Percentiles rank a stretch among this genome's conserved stretches.
Evolutionary conservation across 495 filamentous ascomycete genomes (phyloP).

Genomic region (Xylaria acuta): DNA sequence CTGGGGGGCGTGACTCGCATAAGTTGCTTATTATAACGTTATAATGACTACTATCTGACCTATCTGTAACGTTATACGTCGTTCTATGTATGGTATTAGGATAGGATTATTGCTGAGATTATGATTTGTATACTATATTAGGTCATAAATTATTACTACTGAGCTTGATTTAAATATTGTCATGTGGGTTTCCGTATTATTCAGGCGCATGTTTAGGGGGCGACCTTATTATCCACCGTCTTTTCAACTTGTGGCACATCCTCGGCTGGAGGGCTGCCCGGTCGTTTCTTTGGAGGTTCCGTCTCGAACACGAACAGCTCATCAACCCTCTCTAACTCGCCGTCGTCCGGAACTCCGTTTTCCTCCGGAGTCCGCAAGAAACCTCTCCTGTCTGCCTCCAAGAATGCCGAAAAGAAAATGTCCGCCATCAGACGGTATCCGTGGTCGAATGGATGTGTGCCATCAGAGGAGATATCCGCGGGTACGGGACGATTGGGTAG

Average conservation of each 20-base stretch:
- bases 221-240: background rate
- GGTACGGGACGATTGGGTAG: slow-evolving; percentile 32
- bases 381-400: slow-evolving; percentile 33
- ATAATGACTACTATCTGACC: too few relatives aligned
- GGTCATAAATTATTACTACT: too few relatives aligned
- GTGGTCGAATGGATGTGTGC: slow-evolving; percentile 46
- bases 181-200: background rate
- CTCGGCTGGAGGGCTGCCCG: background rate
- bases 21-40: too few relatives aligned
- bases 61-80: too few relatives aligned
- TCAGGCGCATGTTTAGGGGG: background rate
- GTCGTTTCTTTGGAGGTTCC: background rate
- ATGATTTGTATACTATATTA: too few relatives aligned
- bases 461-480: slow-evolving; percentile 28
- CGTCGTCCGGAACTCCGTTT: slow-evolving; percentile 32
- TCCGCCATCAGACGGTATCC: slow-evolving; percentile 51
- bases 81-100: too few relatives aligned
- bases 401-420: slow-evolving; percentile 41
- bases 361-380: slow-evolving; percentile 36
- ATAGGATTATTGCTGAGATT: too few relatives aligned
- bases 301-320: slow-evolving; percentile 1
- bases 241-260: background rate
- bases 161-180: background rate
- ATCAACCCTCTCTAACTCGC: slow-evolving; percentile 1
- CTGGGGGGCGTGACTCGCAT: too few relatives aligned